Percentiles rank a stretch among this genome's conserved stretches.
phyloP scores from a whole-genome alignment of 371 early-diverging fungal genomes.

The Mortierella polycephala region DNA sequence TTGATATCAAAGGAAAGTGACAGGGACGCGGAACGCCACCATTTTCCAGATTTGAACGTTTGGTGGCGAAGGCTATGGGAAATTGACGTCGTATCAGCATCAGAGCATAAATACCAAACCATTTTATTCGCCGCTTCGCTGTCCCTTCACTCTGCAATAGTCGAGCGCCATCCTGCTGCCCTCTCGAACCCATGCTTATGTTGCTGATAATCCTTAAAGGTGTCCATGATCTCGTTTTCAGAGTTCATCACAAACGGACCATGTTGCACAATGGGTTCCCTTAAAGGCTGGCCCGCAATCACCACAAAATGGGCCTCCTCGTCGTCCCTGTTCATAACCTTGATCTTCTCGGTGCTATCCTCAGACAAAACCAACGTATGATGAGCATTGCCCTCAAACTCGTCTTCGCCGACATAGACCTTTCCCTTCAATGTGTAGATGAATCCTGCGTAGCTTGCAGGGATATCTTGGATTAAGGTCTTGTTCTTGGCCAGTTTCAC shows the following conservation, averaged over 20 bases:
- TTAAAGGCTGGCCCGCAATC: slow-evolving; percentile 64
- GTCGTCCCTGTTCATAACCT: slow-evolving; percentile 54
- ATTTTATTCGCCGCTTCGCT: too few relatives aligned
- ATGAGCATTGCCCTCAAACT: slow-evolving; percentile 60
- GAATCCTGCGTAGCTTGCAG: slow-evolving; percentile 66
- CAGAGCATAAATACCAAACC: too few relatives aligned
- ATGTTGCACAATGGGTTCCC: slow-evolving; percentile 67
- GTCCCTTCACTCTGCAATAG: neutral
- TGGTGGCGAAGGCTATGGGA: too few relatives aligned
- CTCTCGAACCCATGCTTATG: slow-evolving; percentile 66
- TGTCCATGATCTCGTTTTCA: slow-evolving; percentile 56
- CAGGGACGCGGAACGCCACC: too few relatives aligned
- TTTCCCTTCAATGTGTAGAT: slow-evolving; percentile 70
- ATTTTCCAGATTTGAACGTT: too few relatives aligned
- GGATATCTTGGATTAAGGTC: slow-evolving; percentile 60
- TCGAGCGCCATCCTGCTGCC: slow-evolving; percentile 56
- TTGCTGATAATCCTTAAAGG: slow-evolving; percentile 56
- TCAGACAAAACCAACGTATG: slow-evolving; percentile 60
- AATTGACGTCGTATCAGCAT: too few relatives aligned
- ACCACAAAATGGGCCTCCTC: slow-evolving; percentile 65
- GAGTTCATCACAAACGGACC: slow-evolving; percentile 76
- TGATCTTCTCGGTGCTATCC: slow-evolving; percentile 55
- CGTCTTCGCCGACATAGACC: slow-evolving; percentile 58
- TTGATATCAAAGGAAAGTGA: too few relatives aligned
- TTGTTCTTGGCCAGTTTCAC: slow-evolving; percentile 64